Percentiles rank a stretch among this genome's conserved stretches.
phyloP scores from a whole-genome alignment of 1,139 yeast species.

The Candida albicans region DNA sequence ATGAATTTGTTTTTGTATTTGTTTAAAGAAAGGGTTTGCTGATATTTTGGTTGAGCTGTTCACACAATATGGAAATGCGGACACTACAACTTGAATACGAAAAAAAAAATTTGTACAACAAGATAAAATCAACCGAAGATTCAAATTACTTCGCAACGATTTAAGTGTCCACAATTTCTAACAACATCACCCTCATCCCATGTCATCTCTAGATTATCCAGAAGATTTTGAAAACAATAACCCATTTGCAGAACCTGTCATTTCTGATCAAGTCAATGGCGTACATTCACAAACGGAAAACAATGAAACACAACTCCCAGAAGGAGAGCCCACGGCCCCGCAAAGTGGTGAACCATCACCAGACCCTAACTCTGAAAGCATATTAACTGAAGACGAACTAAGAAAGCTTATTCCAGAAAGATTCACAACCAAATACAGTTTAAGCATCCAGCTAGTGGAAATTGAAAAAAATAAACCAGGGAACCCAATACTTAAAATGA shows the following conservation, averaged over 20 bases:
- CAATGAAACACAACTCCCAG: slow-evolving; percentile 6
- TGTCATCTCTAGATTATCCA: slow-evolving; percentile 61
- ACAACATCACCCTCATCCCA: slow-evolving; percentile 14
- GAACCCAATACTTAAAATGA: slow-evolving; percentile 46
- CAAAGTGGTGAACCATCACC: slow-evolving; percentile 2
- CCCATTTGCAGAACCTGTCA: slow-evolving; percentile 50
- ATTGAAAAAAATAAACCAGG: slow-evolving; percentile 44
- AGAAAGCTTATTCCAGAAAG: slow-evolving; percentile 54
- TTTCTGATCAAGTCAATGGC: neutral
- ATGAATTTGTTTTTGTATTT: too few relatives aligned
- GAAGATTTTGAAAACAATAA: slow-evolving; percentile 67
- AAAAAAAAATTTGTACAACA: too few relatives aligned
- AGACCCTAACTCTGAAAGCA: slow-evolving; percentile 3
- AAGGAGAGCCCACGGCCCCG: slow-evolving; percentile 5
- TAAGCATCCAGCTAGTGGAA: slow-evolving; percentile 29
- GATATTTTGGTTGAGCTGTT: too few relatives aligned
- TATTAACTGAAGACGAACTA: slow-evolving; percentile 35
- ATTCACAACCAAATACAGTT: slow-evolving; percentile 34
- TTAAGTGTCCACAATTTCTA: neutral
- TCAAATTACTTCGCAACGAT: neutral
- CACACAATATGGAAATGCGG: too few relatives aligned
- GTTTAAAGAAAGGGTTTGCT: too few relatives aligned
- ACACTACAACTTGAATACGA: too few relatives aligned
- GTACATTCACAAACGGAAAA: slow-evolving; percentile 1
- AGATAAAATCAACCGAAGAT: neutral